Conservation (phyloP, 2,329 filamentous ascomycete species). For the Sclerotinia subarctica region DNA sequence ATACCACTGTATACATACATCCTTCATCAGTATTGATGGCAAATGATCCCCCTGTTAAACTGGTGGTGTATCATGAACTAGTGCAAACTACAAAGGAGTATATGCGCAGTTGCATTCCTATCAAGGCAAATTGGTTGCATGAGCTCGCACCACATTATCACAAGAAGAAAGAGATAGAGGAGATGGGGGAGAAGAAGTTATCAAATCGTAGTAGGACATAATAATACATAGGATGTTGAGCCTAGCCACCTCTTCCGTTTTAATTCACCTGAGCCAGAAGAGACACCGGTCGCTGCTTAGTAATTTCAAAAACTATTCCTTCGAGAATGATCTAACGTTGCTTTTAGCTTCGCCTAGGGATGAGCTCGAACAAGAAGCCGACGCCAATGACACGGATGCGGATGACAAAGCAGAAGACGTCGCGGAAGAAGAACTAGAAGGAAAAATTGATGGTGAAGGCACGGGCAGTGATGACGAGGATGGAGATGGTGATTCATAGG, state of each 20-base stretch:
- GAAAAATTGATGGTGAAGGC: neutral
- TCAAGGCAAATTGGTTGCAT: slow-evolving; percentile 79
- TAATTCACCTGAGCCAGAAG: neutral
- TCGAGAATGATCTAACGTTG: neutral
- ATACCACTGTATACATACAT: slow-evolving; percentile 86
- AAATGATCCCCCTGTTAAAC: slow-evolving; percentile 70
- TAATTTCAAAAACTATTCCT: neutral
- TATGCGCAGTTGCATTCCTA: slow-evolving; percentile 81
- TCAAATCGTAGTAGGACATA: slow-evolving; percentile 46
- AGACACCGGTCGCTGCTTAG: neutral
- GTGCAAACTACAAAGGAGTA: slow-evolving; percentile 87
- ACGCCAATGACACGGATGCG: neutral
- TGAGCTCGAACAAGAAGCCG: neutral
- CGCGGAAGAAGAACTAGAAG: neutral
- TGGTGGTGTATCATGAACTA: slow-evolving; percentile 83
- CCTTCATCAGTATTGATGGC: slow-evolving; percentile 80
- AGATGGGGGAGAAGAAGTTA: slow-evolving; percentile 74
- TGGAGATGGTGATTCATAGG: too few species aligned
- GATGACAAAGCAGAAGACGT: neutral
- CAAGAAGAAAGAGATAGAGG: slow-evolving; percentile 86
- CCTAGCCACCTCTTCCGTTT: neutral
- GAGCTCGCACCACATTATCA: slow-evolving; percentile 94
- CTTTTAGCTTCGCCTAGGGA: neutral
- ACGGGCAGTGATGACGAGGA: neutral
- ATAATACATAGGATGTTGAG: neutral